Evolutionary conservation across 2,329 filamentous ascomycete species (phyloP).

Genomic region (Penicillium sp.): DNA sequence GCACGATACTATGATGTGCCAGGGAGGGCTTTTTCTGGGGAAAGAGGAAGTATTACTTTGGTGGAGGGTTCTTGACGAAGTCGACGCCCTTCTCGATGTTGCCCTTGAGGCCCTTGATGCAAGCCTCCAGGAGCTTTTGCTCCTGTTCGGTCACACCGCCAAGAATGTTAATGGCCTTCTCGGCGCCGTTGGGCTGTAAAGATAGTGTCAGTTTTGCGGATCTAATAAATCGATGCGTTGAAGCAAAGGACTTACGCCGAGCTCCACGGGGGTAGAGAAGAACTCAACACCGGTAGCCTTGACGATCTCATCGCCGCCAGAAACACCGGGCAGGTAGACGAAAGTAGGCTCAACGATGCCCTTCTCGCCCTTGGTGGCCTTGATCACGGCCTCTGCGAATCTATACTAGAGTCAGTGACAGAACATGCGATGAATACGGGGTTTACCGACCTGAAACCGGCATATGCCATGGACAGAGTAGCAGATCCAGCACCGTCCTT

Average conservation of each 20-base stretch:
- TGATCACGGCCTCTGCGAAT: conserved; percentile 91
- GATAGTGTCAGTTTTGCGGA: conserved; percentile 26
- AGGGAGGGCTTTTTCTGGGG: conserved; percentile 8
- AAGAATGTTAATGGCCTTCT: conserved; percentile 80
- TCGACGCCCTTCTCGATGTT: conserved; percentile 93
- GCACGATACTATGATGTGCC: conserved; percentile 11
- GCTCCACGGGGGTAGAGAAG: conserved; percentile 94
- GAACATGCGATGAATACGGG: conserved; percentile 8
- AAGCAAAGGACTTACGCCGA: conserved; percentile 66
- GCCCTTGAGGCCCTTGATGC: conserved; percentile 73
- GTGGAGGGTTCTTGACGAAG: conserved; percentile 80
- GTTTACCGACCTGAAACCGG: conserved; percentile 72
- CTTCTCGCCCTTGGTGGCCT: conserved; percentile 81
- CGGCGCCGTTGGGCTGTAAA: conserved; percentile 69
- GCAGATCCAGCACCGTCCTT: conserved; percentile 89
- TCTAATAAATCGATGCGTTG: not conserved
- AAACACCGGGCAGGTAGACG: conserved; percentile 86
- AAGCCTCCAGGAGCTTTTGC: conserved; percentile 76
- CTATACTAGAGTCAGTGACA: conserved; percentile 44
- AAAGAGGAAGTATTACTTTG: conserved; percentile 65
- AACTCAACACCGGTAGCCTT: conserved; percentile 83
- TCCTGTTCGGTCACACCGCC: conserved; percentile 75
- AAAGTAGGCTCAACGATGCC: conserved; percentile 92
- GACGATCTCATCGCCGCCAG: conserved; percentile 78
- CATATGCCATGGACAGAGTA: conserved; percentile 91